These are phyloP conservation scores for Fagopyrum homotropicum DNA, from an alignment of 148 eudicot genomes.

Conservation along the genomic window DNA sequence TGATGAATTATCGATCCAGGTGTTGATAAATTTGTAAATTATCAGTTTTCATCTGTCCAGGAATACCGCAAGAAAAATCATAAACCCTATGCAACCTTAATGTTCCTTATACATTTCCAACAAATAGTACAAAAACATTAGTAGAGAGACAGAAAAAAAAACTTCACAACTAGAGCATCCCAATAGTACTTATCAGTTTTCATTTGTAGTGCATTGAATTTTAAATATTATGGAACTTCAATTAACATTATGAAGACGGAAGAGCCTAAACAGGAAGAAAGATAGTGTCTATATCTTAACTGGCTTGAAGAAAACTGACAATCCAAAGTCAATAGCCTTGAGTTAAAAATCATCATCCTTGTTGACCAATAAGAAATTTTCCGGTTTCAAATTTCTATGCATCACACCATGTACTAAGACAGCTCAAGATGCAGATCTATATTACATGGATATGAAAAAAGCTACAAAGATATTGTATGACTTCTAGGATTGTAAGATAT, in stretches of 20 bases:
- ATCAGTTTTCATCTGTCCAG: neutral
- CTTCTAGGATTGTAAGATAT: neutral
- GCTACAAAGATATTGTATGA: too few species aligned
- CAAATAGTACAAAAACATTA: neutral
- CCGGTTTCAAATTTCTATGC: constrained; percentile 90
- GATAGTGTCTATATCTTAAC: constrained; percentile 34
- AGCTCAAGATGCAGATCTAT: too few species aligned
- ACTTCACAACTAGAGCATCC: neutral
- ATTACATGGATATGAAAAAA: too few species aligned
- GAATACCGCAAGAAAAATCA: neutral
- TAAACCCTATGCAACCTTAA: neutral
- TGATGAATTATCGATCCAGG: neutral
- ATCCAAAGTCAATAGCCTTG: constrained; percentile 89
- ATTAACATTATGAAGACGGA: neutral
- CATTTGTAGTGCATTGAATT: neutral
- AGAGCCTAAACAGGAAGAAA: neutral
- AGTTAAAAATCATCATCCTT: constrained; percentile 93
- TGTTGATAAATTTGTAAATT: neutral
- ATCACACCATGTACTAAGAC: constrained; percentile 40
- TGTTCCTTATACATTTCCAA: neutral
- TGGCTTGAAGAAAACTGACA: constrained; percentile 90
- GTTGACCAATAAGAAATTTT: constrained; percentile 82
- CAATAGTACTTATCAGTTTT: neutral
- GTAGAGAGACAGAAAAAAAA: neutral
- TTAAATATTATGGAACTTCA: neutral